Conservation (phyloP, 257 asterid species). For the Mitragyna speciosa region DNA sequence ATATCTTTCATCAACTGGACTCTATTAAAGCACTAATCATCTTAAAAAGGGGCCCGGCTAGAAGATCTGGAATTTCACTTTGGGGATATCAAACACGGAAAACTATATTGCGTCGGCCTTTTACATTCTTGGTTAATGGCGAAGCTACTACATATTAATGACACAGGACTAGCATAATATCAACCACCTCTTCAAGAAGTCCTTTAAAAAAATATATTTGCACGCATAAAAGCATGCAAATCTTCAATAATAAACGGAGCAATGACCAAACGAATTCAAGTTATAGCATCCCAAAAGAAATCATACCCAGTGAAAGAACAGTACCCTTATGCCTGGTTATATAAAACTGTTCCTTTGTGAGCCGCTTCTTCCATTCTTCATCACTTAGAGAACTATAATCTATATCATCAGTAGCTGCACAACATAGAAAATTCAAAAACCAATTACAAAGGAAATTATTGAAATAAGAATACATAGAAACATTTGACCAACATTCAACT, state of each 20-base stretch:
- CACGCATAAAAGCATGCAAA: neutral
- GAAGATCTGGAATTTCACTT: neutral
- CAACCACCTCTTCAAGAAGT: no score
- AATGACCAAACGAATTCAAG: neutral
- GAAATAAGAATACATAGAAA: neutral
- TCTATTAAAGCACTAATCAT: neutral
- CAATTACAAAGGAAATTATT: neutral
- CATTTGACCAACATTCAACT: neutral
- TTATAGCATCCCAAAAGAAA: slow-evolving; percentile 5
- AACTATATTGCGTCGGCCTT: neutral
- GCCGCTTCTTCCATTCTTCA: slow-evolving; percentile 73
- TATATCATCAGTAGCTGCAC: slow-evolving; percentile 42
- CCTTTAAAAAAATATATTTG: no score
- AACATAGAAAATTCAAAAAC: slow-evolving; percentile 3
- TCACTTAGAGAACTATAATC: slow-evolving; percentile 51
- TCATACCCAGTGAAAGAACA: slow-evolving; percentile 91
- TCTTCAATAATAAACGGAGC: neutral
- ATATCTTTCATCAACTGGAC: neutral
- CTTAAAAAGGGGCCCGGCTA: neutral
- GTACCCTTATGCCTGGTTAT: slow-evolving; percentile 88
- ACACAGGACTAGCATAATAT: no score
- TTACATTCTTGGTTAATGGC: no score
- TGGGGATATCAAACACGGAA: neutral
- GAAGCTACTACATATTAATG: no score
- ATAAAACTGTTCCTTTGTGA: slow-evolving; percentile 63